phyloP scores from a whole-genome alignment of 2,329 filamentous ascomycete genomes.

The Periconia sp. region DNA sequence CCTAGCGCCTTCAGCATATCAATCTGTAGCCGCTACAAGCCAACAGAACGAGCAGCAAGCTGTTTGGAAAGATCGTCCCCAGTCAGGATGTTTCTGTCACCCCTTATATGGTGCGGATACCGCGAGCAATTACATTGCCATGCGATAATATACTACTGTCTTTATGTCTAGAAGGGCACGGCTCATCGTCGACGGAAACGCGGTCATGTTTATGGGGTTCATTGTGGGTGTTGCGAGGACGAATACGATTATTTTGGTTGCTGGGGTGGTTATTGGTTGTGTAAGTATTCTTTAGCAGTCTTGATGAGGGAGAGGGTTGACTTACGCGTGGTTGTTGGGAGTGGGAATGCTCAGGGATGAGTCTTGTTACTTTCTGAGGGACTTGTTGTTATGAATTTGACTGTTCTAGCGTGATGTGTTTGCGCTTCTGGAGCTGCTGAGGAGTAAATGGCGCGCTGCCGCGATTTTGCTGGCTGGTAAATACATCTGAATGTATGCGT shows the following conservation, averaged over 20 bases:
- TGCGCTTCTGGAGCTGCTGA: conserved; percentile 51
- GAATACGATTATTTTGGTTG: conserved; percentile 44
- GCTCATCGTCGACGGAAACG: conserved; percentile 50
- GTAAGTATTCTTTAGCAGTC: conserved; percentile 22
- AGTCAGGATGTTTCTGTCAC: no score
- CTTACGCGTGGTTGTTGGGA: conserved; percentile 6
- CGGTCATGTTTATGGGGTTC: conserved; percentile 43
- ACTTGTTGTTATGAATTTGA: background rate
- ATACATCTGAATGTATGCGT: background rate
- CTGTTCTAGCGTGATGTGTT: conserved; percentile 42
- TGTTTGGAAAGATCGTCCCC: no score
- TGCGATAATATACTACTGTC: no score
- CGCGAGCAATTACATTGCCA: no score
- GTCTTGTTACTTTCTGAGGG: no score
- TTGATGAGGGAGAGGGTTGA: background rate
- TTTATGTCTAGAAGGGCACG: conserved; percentile 49
- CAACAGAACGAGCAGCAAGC: no score
- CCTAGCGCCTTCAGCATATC: no score
- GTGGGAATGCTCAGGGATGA: conserved; percentile 24
- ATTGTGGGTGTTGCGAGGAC: conserved; percentile 44
- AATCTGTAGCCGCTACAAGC: no score
- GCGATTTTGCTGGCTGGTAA: conserved; percentile 18
- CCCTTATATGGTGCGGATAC: no score
- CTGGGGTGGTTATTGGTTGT: conserved; percentile 48
- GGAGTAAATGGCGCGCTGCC: conserved; percentile 48